Base-by-base conservation (phyloP, 768 basidiomycete genomes). In the Pulveroboletus frians region DNA sequence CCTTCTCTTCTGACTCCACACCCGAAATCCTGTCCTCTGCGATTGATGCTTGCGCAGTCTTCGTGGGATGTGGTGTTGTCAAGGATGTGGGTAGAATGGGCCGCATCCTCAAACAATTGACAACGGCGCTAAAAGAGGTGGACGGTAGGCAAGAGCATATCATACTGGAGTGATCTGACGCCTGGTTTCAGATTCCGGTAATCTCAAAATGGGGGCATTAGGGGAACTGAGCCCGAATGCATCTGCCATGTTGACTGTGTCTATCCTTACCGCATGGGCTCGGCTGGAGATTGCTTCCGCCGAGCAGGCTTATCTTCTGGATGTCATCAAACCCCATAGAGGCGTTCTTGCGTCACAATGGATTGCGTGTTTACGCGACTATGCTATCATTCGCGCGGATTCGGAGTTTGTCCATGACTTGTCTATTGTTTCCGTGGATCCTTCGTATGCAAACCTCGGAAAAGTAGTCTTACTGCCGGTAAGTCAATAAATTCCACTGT, bases 21-120 rank as follows among this genome's bases (percentile, higher is more conserved):
- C 95, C 95, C 0, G 95, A 99, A 64, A 94, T 98, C 29, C 63
- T 97, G 35, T 90, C 94, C 0, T 85, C 89, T 21, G 95, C 93
- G 1, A 84, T 98, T 15, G 83, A 92, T 61, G 87, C 92, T 9
- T 97, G 95, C 58, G 96, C 95, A 3, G 78, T 92, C 8, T 98
- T 95, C 60, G 92, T 98, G 8, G 93, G 95, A 1, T 92, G 88
- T 59, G 95, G 96, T 8, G 84, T 97, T 14, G 88, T 96, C 21
- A 93, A 89, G 63, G 92, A 97, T 66, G 78, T 94, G 4, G 71
- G 71, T 38, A 76, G 90, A 50, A 97, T 99, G 95, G 95, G 95
- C 0, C 81, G 95, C 18, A 94, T 98, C 46, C 70, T 97, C 39
- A 95, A 90, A 66, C 72, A 96, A 9, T 70, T 99, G 10, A 95